Conservation (phyloP, 345 rosid species). For the Lenwebbia sp. region DNA sequence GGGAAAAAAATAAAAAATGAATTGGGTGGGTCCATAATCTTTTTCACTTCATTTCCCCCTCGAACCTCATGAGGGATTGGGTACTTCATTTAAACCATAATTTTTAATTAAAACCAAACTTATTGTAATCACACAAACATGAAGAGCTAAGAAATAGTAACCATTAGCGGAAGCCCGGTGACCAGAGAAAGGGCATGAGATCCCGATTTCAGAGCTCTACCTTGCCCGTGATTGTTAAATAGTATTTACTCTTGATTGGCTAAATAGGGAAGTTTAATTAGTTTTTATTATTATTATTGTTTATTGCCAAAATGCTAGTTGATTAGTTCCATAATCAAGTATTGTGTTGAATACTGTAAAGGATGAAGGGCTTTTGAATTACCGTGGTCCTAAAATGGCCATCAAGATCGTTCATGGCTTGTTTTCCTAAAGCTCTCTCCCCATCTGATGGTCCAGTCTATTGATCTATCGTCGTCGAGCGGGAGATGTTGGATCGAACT, state of each 20-base stretch:
- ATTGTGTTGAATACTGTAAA: neutral
- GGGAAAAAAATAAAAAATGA: neutral
- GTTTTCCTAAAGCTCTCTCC: neutral
- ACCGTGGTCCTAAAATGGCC: neutral
- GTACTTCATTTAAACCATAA: neutral
- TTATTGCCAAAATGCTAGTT: neutral
- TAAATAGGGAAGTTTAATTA: neutral
- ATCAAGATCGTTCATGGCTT: neutral
- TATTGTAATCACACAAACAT: neutral
- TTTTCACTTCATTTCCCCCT: neutral
- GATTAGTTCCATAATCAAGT: neutral
- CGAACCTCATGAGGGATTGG: neutral
- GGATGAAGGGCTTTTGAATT: neutral
- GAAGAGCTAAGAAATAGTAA: neutral
- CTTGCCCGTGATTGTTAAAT: neutral
- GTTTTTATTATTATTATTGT: neutral
- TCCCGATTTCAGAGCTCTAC: neutral
- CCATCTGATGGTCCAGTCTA: neutral
- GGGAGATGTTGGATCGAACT: neutral
- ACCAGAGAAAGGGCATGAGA: neutral
- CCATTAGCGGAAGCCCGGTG: neutral
- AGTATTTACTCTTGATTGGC: neutral
- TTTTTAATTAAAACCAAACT: neutral
- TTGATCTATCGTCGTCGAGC: accelerated
- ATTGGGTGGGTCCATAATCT: neutral